Evolutionary conservation across 1,284 basidiomycete genomes (phyloP).

Genomic region (Cutaneotrichosporon sp.): DNA sequence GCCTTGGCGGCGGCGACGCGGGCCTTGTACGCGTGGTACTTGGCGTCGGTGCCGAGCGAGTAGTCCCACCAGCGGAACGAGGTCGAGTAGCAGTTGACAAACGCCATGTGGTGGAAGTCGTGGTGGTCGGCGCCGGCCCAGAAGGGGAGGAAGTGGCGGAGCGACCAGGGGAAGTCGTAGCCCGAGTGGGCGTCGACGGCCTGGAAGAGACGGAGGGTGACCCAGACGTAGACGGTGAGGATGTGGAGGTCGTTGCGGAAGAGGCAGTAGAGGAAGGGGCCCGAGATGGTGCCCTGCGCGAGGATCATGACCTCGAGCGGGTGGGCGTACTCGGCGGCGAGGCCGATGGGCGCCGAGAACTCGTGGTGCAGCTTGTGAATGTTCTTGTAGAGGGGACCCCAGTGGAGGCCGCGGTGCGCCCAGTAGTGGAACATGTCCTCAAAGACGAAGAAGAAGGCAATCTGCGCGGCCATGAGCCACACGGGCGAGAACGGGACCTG

Average conservation of each 20-base stretch:
- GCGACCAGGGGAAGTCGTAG: conserved; percentile 98
- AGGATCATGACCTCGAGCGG: conserved; percentile 92
- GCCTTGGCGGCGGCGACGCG: conserved; percentile 62
- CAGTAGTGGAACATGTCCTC: conserved; percentile 85
- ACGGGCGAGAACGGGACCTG: conserved; percentile 79
- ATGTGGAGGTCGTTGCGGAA: conserved; percentile 63
- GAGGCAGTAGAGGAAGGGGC: conserved; percentile 79
- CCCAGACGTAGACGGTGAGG: conserved; percentile 91
- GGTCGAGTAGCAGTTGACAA: conserved; percentile 72
- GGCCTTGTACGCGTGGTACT: conserved; percentile 72
- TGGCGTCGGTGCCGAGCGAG: conserved; percentile 80
- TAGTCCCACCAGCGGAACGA: conserved; percentile 91
- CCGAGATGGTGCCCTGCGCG: conserved; percentile 76
- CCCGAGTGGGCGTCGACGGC: conserved; percentile 97
- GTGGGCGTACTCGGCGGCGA: conserved; percentile 95
- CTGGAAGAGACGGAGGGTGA: conserved; percentile 88
- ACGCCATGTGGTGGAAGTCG: conserved; percentile 77
- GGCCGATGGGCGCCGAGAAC: conserved; percentile 94
- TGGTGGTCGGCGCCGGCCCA: conserved; percentile 99
- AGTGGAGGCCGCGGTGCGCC: conserved; percentile 89
- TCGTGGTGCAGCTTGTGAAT: conserved; percentile 99
- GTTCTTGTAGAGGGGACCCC: conserved; percentile 88
- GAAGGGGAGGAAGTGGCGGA: conserved; percentile 91
- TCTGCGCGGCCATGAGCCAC: conserved; percentile 72
- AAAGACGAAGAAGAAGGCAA: conserved; percentile 91